Conservation (phyloP, 2,329 filamentous ascomycete species). For the Pseudocercospora eumusae region DNA sequence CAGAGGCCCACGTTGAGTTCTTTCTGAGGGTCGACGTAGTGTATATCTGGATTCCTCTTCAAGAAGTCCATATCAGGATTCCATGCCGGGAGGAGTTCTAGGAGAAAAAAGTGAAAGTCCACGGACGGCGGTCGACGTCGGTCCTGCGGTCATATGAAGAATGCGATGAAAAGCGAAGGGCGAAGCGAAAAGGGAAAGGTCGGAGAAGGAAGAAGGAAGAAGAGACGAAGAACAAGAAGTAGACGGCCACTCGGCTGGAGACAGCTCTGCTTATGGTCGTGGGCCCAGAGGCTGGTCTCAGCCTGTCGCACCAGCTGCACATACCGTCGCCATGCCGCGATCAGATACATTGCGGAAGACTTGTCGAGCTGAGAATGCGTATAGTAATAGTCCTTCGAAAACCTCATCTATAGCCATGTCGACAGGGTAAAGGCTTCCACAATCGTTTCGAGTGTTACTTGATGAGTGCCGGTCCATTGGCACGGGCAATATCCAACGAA, state of each 20-base stretch:
- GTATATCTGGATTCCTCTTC: slow-evolving; percentile 19
- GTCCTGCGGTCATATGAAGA: background rate
- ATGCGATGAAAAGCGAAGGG: background rate
- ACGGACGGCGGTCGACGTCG: background rate
- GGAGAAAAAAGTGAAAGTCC: background rate
- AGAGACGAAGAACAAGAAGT: slow-evolving; percentile 1
- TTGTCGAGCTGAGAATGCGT: background rate
- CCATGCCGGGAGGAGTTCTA: slow-evolving; percentile 18
- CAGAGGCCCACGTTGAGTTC: slow-evolving; percentile 44
- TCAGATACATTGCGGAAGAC: slow-evolving; percentile 2
- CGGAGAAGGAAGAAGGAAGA: slow-evolving; percentile 6
- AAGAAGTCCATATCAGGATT: slow-evolving; percentile 24
- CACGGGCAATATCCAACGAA: background rate
- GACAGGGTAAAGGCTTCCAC: background rate
- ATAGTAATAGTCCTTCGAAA: background rate
- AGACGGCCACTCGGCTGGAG: background rate
- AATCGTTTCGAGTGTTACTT: background rate
- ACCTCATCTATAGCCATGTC: background rate
- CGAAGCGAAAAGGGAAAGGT: slow-evolving; percentile 2
- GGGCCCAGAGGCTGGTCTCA: slow-evolving; percentile 3
- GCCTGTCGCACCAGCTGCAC: slow-evolving; percentile 16
- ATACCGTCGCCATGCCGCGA: slow-evolving; percentile 5
- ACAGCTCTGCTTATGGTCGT: slow-evolving; percentile 11
- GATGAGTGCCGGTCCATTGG: slow-evolving; percentile 4
- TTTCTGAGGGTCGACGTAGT: slow-evolving; percentile 42